phyloP scores from a whole-genome alignment of 768 basidiomycete genomes.

The Russula earlei region DNA sequence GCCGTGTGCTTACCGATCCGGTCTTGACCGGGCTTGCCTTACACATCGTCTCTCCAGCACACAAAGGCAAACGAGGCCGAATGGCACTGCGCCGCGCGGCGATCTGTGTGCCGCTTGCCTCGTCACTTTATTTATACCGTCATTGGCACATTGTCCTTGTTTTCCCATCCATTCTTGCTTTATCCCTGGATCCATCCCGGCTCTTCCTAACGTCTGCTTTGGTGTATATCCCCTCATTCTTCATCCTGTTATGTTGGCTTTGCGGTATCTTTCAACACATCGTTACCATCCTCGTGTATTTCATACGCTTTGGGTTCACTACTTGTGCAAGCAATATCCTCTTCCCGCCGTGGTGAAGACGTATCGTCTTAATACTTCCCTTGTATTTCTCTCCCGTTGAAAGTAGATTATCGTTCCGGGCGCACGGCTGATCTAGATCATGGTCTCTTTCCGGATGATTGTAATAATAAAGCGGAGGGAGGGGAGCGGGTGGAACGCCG shows the following conservation, averaged over 20 bases:
- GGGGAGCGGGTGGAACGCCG: not conserved
- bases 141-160: conserved; percentile 5
- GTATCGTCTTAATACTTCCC: conserved; percentile 8
- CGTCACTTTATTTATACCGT: conserved; percentile 11
- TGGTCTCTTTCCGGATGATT: not conserved
- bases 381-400: conserved; percentile 16
- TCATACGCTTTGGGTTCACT: conserved; percentile 3
- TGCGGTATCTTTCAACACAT: conserved; percentile 16
- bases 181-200: conserved; percentile 11
- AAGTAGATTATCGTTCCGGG: conserved; percentile 15
- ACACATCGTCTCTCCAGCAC: not conserved
- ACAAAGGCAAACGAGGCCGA: not conserved
- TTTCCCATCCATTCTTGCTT: conserved; percentile 13
- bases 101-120: conserved; percentile 19
- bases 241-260: conserved; percentile 13
- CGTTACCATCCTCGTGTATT: conserved; percentile 19
- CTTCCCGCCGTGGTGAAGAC: conserved; percentile 5
- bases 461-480: not conserved
- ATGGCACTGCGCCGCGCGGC: conserved; percentile 1
- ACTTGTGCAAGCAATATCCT: conserved; percentile 18
- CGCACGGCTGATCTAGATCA: not conserved
- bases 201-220: conserved; percentile 13
- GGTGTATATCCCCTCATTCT: conserved; percentile 11
- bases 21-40: not conserved
- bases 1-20: conserved; percentile 21